phyloP scores from a whole-genome alignment of 2,329 filamentous ascomycete genomes.

The Colletotrichum sp. region DNA sequence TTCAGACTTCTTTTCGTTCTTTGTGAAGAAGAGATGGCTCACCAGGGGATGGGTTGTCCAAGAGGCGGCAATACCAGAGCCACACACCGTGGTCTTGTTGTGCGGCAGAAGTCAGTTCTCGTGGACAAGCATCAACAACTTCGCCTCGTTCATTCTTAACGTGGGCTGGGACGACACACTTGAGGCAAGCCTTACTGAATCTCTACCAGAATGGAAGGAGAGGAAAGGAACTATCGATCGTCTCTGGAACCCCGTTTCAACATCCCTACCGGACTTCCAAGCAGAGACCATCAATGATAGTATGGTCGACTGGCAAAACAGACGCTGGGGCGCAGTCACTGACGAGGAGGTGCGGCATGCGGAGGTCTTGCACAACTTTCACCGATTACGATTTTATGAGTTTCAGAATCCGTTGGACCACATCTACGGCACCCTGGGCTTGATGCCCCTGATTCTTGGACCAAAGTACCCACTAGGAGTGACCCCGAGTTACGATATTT shows the following conservation, averaged over 20 bases:
- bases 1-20: constrained; percentile 11
- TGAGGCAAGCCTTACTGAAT: neutral
- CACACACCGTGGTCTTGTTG: neutral
- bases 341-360: neutral
- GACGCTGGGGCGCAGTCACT: neutral
- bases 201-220: neutral
- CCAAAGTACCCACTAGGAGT: neutral
- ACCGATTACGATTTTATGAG: neutral
- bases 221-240: neutral
- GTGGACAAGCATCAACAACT: neutral
- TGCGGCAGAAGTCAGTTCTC: neutral
- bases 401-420: neutral
- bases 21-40: constrained; percentile 20
- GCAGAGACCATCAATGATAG: neutral
- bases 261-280: neutral
- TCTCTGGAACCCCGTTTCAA: neutral
- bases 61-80: constrained; percentile 22
- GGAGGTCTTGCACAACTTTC: constrained; percentile 2
- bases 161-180: neutral
- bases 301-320: neutral
- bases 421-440: neutral
- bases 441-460: constrained; percentile 2
- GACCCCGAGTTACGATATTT: neutral
- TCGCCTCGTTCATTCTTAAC: neutral
- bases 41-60: constrained; percentile 27